Evolutionary conservation across 306 rosid genomes (phyloP), one percentile per base, ranked within the genome.

Genomic region (Aeschynomene evenia): DNA sequence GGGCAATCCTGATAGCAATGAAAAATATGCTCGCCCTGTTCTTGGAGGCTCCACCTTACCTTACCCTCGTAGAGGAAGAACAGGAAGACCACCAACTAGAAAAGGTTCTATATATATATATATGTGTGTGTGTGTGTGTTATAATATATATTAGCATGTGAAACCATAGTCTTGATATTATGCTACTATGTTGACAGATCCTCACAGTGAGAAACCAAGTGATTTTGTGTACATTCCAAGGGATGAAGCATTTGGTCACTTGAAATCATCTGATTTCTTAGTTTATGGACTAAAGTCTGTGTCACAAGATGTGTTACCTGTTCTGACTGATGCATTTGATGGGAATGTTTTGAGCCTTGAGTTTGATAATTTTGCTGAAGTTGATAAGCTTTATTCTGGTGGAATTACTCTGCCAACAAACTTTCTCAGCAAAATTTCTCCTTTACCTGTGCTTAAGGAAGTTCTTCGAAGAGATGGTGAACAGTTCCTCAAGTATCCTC

Each of bases 1-100:
- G 28, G 95, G 89, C 0, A 46, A 85, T 60, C 90, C 95, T 0
- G 90, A 86, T 50, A 72, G 63, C 26, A 85, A 81, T 68, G 61
- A 77, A 13, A 31, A 81, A 0, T 70, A 81, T 34, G 84, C 74
- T 0, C 95, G 95, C 45, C 95, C 87, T 0, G 52, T 82, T 71
- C 97, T 91, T 11, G 97, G 97, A 63, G 90, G 89, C 2, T 79
- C 83, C 16, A 40, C 75, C 37, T 81, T 66, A 42, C 95, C 97
- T 66, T 91, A 91, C 61, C 97, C 97, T 68, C 86, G 97, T 6
- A 71, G 97, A 31, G 95, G 95, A 29, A 84, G 97, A 79, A 91
- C 95, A 0, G 95, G 92, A 9, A 77, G 92, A 64, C 36, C 53
- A 22, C 73, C 82, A 46, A 70, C 86, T 1, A 43, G 61, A 16